These are phyloP conservation scores for Gaeumannomyces sp. DNA, from an alignment of 2,329 filamentous ascomycete species.

Conservation along the genomic window DNA sequence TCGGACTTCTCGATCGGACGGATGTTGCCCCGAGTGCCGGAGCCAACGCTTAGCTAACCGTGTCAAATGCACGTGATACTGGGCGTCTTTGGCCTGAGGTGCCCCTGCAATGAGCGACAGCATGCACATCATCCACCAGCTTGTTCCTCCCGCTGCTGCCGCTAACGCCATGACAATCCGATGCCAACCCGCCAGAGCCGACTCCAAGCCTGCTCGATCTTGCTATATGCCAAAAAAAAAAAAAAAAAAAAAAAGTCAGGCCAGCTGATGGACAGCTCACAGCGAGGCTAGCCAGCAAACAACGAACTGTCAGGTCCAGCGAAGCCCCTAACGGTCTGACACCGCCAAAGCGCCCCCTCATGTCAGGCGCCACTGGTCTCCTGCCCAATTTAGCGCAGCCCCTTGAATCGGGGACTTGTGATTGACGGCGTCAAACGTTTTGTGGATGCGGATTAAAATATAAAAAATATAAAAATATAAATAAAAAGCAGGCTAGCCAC, in stretches of 20 bases:
- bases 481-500: background rate
- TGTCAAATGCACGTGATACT: background rate
- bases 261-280: background rate
- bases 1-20: constrained; percentile 18
- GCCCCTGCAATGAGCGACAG: too few relatives aligned
- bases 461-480: too few relatives aligned
- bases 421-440: background rate
- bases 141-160: too few relatives aligned
- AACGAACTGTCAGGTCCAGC: too few relatives aligned
- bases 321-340: background rate
- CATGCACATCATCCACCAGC: too few relatives aligned
- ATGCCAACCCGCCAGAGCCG: too few relatives aligned
- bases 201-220: too few relatives aligned
- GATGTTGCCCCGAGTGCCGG: constrained; percentile 19
- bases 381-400: background rate
- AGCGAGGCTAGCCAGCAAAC: background rate
- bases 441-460: too few relatives aligned
- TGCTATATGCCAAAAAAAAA: too few relatives aligned
- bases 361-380: background rate
- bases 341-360: background rate
- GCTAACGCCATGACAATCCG: too few relatives aligned
- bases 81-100: too few relatives aligned
- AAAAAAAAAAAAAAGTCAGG: too few relatives aligned
- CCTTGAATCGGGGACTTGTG: background rate
- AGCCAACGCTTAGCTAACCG: background rate